Evolutionary conservation across 805 yeast genomes (phyloP), one percentile per base, ranked within the genome.

Genomic region (Ogataea henricii): DNA sequence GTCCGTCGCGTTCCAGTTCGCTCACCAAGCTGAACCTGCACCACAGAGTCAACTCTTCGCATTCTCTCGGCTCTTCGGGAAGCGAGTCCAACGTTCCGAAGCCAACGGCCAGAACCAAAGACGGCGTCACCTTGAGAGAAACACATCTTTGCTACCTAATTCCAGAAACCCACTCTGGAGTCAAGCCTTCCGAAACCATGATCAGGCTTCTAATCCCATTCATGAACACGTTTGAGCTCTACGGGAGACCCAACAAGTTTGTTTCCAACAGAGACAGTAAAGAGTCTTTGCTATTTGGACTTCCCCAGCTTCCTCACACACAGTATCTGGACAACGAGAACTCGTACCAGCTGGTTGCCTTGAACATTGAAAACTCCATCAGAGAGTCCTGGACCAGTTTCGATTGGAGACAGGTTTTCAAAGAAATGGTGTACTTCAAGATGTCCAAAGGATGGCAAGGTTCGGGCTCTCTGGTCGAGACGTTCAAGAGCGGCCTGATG

Each of bases 161-260:
- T 73, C 94, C 95, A 3, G 81, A 78, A 45, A 62, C 78, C 21
- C 95, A 87, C 64, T 82, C 84, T 3, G 87, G 88, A 34, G 92
- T 87, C 23, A 74, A 78, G 39, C 82, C 83, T 14, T 76, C 81
- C 41, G 94, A 87, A 60, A 87, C 87, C 13, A 81, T 85, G 81
- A 78, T 87, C 37, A 70, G 95, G 50, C 74, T 81, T 58, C 70
- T 84, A 51, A 73, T 87, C 26, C 92, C 89, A 40, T 71, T 85
- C 16, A 77, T 83, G 70, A 88, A 87, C 62, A 73, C 85, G 3
- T 87, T 85, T 67, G 78, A 76, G 59, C 64, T 87, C 40, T 87
- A 87, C 58, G 95, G 95, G 7, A 73, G 94, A 55, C 94, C 95
- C 1, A 70, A 72, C 36, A 81, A 74, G 54, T 73, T 87, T 53